These are phyloP conservation scores for Volvariella surrecta DNA, from an alignment of 1,284 basidiomycete species.

Conservation along the genomic window DNA sequence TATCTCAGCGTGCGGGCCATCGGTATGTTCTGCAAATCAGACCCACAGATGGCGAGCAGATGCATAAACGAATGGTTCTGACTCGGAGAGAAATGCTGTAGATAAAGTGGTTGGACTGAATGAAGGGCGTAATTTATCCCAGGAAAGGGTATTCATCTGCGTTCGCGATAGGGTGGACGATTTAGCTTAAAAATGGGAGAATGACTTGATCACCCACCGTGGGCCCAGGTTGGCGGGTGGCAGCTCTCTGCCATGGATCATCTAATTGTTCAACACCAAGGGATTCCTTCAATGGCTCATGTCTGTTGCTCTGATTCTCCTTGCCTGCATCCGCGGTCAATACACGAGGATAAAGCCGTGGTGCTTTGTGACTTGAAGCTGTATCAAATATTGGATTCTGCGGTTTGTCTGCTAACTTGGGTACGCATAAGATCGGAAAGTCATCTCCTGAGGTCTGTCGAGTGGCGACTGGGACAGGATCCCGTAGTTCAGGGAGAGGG, in stretches of 20 bases:
- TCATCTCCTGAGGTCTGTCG: not conserved
- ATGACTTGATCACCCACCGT: too few species aligned
- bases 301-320: too few species aligned
- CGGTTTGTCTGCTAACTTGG: conserved; percentile 51
- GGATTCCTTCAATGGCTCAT: too few species aligned
- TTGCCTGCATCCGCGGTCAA: too few species aligned
- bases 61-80: conserved; percentile 38
- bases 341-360: conserved; percentile 8
- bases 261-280: too few species aligned
- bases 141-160: conserved; percentile 44
- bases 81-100: conserved; percentile 59
- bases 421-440: conserved; percentile 40
- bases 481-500: not conserved
- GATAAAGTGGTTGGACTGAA: conserved; percentile 18
- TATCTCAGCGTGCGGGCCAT: conserved; percentile 12
- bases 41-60: conserved; percentile 51
- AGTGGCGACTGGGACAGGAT: not conserved
- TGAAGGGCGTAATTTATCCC: conserved; percentile 46
- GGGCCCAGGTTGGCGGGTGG: not conserved
- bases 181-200: too few species aligned
- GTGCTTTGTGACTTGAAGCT: conserved; percentile 24
- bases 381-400: conserved; percentile 69
- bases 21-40: conserved; percentile 3
- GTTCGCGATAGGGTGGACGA: too few species aligned
- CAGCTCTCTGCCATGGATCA: too few species aligned